Evolutionary conservation across 75 land plant genomes (phyloP), one percentile per base, ranked within the genome.

Genomic region (Selaginella tamariscina): DNA sequence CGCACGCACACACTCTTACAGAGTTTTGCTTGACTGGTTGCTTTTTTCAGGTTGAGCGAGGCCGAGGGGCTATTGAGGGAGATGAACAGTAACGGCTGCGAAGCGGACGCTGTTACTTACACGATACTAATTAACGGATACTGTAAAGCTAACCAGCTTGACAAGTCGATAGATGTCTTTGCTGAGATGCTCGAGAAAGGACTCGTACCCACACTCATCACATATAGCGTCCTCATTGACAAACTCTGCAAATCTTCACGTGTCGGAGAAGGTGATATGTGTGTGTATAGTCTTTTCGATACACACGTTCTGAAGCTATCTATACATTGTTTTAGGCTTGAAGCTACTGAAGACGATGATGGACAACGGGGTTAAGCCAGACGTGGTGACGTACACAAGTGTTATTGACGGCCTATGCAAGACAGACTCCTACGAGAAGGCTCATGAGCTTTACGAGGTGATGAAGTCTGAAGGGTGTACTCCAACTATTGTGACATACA

Each of bases 81-180:
- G 30, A 77, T 72, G 24, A 27, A 65, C 21, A 9, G 21, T 26
- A 70, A 70, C 32, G 72, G 78, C 21, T 67, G 63, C 31, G 39
- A 31, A 1, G 55, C 80, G 30, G 85, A 83, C 75, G 73, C 30
- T 66, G 78, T 81, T 8, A 65, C 79, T 18, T 83, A 78, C 64
- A 78, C 76, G 5, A 69, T 70, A 72, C 72, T 68, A 29, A 62
- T 75, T 18, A 24, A 75, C 62, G 62, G 56, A 23, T 70, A 63
- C 54, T 70, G 44, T 20, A 70, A 5, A 13, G 32, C 1, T 13
- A 22, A 28, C 13, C 57, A 32, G 30, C 18, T 24, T 9, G 15
- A 20, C 9, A 63, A 74, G 27, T 69, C 63, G 18, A 33, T 13
- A 26, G 24, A 22, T 1, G 8, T 73, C 13, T 56, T 57, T 44